Evolutionary conservation across 495 filamentous ascomycete species (phyloP).

Genomic region (Chlorociboria aeruginascens): DNA sequence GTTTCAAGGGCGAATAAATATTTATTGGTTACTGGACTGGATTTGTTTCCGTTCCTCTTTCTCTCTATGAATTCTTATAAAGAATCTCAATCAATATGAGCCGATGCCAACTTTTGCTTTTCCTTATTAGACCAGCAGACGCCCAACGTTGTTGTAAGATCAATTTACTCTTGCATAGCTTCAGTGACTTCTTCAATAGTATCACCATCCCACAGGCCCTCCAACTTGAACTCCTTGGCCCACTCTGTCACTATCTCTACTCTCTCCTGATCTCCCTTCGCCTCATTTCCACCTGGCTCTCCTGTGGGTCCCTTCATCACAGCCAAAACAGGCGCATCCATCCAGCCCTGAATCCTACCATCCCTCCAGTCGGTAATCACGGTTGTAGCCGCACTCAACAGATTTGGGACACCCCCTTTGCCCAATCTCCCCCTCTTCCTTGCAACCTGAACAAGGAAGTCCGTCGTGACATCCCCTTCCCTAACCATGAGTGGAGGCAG

Average conservation of each 20-base stretch:
- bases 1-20: too few species aligned
- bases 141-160: conserved; percentile 2
- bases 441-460: conserved; percentile 90
- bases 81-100: too few species aligned
- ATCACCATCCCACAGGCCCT: conserved; percentile 45
- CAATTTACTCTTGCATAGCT: conserved; percentile 8
- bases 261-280: conserved; percentile 55
- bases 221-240: conserved; percentile 92
- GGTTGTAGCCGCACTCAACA: conserved; percentile 75
- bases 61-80: too few species aligned
- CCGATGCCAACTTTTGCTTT: too few species aligned
- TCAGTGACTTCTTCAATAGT: conserved; percentile 3
- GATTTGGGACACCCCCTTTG: conserved; percentile 81
- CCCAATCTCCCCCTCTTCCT: conserved; percentile 83
- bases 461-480: conserved; percentile 65
- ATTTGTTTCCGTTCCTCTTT: too few species aligned
- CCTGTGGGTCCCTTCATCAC: conserved; percentile 31
- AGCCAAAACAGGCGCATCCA: conserved; percentile 53
- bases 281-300: conserved; percentile 22
- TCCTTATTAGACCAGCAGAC: neutral
- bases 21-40: too few species aligned
- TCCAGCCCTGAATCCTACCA: conserved; percentile 90
- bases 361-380: conserved; percentile 95
- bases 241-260: conserved; percentile 86
- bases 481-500: conserved; percentile 54